Evolutionary conservation across 805 yeast species (phyloP).

Genomic region (Yamadazyma nakazawae): DNA sequence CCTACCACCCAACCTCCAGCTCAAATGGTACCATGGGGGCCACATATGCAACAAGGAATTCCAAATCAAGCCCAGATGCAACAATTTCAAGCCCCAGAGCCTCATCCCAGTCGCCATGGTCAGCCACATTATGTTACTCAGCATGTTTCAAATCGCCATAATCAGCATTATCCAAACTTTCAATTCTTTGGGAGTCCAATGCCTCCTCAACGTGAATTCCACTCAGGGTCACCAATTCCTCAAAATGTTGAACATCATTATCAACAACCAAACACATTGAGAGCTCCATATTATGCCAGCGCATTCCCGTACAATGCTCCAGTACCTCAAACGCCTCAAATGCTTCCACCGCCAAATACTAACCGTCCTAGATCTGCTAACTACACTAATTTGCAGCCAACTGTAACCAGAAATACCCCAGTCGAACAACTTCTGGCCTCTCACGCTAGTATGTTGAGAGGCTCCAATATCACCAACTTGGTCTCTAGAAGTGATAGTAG

Average conservation of each 20-base stretch:
- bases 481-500: constrained; percentile 16
- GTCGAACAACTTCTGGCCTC: constrained; percentile 16
- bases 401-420: constrained; percentile 16
- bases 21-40: neutral
- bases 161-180: neutral
- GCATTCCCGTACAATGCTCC: neutral
- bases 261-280: neutral
- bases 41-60: neutral
- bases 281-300: neutral
- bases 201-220: neutral
- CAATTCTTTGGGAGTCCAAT: neutral
- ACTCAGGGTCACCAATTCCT: neutral
- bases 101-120: neutral
- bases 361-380: neutral
- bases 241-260: neutral
- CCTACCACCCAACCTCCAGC: neutral
- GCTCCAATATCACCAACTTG: constrained; percentile 18
- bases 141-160: neutral
- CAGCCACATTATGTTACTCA: neutral
- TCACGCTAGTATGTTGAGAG: constrained; percentile 23
- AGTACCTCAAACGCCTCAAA: neutral
- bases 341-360: neutral
- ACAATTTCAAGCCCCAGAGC: neutral
- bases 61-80: neutral
- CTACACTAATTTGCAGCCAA: constrained; percentile 20